Percentiles rank a stretch among this genome's conserved stretches.
Evolutionary conservation across 2,329 filamentous ascomycete species (phyloP).

Genomic region (Neopestalotiopsis sp.): DNA sequence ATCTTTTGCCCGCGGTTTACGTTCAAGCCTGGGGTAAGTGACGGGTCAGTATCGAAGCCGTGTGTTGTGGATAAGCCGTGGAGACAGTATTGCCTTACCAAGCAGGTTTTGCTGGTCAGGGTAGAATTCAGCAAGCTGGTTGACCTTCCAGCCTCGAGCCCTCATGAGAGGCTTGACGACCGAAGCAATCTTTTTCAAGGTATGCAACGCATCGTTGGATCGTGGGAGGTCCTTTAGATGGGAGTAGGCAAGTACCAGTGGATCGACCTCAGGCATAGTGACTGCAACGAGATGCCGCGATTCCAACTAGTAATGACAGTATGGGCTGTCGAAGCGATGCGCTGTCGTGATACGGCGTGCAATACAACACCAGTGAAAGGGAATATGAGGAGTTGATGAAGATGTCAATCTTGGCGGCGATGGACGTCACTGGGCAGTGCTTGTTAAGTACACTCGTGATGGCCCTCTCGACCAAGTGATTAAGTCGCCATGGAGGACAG

Average conservation of each 20-base stretch:
- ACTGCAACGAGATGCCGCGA: background rate
- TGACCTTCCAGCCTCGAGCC: constrained; percentile 80
- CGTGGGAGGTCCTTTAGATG: constrained; percentile 54
- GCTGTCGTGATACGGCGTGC: too few species aligned
- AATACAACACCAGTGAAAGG: background rate
- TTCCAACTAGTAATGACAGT: too few species aligned
- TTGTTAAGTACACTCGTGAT: background rate
- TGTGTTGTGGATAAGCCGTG: background rate
- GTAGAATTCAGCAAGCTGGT: constrained; percentile 83
- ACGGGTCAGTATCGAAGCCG: too few species aligned
- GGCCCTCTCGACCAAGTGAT: background rate
- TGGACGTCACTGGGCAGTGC: background rate
- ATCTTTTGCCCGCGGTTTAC: constrained; percentile 79
- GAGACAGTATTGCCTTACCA: constrained; percentile 49
- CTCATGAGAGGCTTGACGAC: constrained; percentile 96
- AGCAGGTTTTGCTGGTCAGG: constrained; percentile 76
- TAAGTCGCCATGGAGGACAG: background rate
- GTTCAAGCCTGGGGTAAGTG: constrained; percentile 66
- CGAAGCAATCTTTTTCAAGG: constrained; percentile 81
- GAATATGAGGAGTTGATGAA: background rate
- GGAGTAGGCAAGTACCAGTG: constrained; percentile 52
- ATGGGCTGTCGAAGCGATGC: too few species aligned
- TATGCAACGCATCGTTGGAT: constrained; percentile 58
- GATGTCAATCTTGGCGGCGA: background rate
- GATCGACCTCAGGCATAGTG: constrained; percentile 50